These are phyloP conservation scores for Fusarium dlaminii DNA, from an alignment of 2,329 filamentous ascomycete genomes.

Conservation along the genomic window DNA sequence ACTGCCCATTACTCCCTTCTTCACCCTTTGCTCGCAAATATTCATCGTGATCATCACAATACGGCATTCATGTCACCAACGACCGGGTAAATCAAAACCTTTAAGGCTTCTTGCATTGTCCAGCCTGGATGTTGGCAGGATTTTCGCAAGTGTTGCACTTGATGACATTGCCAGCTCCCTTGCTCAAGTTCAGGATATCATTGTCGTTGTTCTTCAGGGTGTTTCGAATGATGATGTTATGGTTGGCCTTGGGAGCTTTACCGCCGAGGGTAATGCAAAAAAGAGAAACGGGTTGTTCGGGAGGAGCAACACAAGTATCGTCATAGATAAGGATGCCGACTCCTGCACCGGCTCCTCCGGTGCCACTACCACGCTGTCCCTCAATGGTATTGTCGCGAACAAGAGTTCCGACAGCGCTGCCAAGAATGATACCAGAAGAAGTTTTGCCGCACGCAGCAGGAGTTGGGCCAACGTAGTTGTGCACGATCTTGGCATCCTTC, in stretches of 20 bases:
- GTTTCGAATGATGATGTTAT: conserved; percentile 45
- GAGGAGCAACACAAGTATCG: conserved; percentile 20
- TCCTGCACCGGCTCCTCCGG: conserved; percentile 28
- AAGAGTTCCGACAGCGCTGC: conserved; percentile 41
- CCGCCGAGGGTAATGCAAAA: conserved; percentile 20
- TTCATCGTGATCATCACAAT: not conserved
- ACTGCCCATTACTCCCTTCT: rapidly evolving
- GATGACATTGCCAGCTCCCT: conserved; percentile 35
- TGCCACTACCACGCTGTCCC: conserved; percentile 31
- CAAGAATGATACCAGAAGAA: conserved; percentile 41
- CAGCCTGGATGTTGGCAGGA: conserved; percentile 2
- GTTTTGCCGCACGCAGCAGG: conserved; percentile 20
- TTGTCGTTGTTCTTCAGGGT: conserved; percentile 43
- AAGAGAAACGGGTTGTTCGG: not conserved
- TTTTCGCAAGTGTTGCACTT: conserved; percentile 39
- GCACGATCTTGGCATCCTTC: conserved; percentile 40
- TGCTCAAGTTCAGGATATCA: conserved; percentile 34
- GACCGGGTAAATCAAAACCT: too few species aligned
- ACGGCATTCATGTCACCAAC: not conserved
- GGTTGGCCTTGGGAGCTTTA: conserved; percentile 28
- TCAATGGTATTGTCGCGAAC: conserved; percentile 44
- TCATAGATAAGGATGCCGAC: conserved; percentile 41
- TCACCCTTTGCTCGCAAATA: not conserved
- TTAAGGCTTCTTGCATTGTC: conserved; percentile 11
- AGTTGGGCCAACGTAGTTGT: conserved; percentile 43